phyloP scores from a whole-genome alignment of 176 grass and related monocot genomes.

The Oryza rufipogon region DNA sequence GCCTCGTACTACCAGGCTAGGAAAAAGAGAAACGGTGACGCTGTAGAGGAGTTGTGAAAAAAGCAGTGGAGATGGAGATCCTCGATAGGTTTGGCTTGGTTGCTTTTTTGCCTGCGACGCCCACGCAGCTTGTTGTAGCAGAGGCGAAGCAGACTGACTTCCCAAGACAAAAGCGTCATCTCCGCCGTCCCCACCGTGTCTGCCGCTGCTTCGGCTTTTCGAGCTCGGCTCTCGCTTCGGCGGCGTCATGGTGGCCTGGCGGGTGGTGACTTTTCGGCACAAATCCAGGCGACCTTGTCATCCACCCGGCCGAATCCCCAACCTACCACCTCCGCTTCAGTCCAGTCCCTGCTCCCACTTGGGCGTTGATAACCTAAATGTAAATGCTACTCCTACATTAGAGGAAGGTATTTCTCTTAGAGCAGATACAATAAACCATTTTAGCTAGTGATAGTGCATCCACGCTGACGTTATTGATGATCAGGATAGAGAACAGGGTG shows the following conservation, averaged over 20 bases:
- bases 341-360: not conserved
- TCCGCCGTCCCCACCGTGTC: not conserved
- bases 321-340: not conserved
- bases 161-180: slow-evolving; percentile 36
- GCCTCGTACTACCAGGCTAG: not conserved
- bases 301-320: not conserved
- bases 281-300: slow-evolving; percentile 45
- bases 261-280: slow-evolving; percentile 13
- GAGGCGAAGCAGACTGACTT: not conserved
- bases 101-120: not conserved
- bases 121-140: slow-evolving; percentile 29
- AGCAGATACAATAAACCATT: no score
- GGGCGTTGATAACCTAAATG: not conserved
- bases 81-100: not conserved
- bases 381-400: no score
- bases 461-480: no score
- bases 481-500: no score
- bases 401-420: no score
- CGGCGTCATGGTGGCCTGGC: not conserved
- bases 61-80: not conserved
- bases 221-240: not conserved
- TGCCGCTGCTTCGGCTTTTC: not conserved
- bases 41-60: not conserved
- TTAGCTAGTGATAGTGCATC: no score
- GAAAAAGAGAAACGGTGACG: not conserved